phyloP scores from a whole-genome alignment of 345 rosid species.

The Aethionema arabicum region DNA sequence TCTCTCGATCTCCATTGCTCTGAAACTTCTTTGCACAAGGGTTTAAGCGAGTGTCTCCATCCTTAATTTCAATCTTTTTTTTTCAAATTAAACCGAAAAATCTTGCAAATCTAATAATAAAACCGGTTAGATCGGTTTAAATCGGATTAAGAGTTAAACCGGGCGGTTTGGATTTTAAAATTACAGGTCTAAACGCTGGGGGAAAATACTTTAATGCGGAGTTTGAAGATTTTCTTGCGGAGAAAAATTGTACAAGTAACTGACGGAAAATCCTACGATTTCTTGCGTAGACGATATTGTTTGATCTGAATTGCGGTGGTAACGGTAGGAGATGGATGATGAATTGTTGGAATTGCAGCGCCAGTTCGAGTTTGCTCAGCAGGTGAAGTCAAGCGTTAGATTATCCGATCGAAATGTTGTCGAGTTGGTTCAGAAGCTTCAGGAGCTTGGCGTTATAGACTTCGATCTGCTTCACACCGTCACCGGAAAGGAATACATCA shows the following conservation, averaged over 20 bases:
- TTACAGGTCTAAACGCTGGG: slow-evolving; percentile 3
- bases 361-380: slow-evolving; percentile 93
- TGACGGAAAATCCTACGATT: slow-evolving; percentile 21
- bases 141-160: not conserved
- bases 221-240: slow-evolving; percentile 14
- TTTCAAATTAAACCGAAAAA: no score
- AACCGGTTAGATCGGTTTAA: no score
- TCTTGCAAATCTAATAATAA: no score
- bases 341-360: slow-evolving; percentile 84
- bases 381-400: slow-evolving; percentile 83
- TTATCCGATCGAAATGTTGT: slow-evolving; percentile 93
- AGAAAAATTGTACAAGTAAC: slow-evolving; percentile 20
- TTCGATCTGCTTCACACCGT: slow-evolving; percentile 98
- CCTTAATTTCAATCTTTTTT: not conserved
- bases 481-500: slow-evolving; percentile 92
- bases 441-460: slow-evolving; percentile 84
- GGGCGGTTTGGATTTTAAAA: not conserved
- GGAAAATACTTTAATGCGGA: slow-evolving; percentile 19
- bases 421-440: slow-evolving; percentile 94
- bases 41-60: not conserved
- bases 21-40: slow-evolving; percentile 14
- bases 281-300: slow-evolving; percentile 9
- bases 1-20: slow-evolving; percentile 58
- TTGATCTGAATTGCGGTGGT: slow-evolving; percentile 14
- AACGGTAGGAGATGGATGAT: slow-evolving; percentile 56